Evolutionary conservation across 345 rosid species (phyloP), one percentile per base, ranked within the genome.

Genomic region (Zanthoxylum bungeanum): DNA sequence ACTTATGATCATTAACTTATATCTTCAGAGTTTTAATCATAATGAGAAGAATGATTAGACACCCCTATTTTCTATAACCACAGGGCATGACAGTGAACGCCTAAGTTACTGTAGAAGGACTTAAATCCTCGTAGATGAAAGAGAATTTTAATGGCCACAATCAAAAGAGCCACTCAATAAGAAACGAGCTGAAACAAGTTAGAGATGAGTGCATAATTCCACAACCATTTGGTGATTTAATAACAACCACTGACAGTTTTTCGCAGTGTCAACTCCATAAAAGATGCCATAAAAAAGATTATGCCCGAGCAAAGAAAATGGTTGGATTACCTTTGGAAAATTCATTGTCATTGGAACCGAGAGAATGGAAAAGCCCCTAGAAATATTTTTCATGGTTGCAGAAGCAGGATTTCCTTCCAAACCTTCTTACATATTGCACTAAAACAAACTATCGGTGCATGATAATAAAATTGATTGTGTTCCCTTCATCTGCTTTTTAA

Each of bases 351-450:
- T 64, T 0, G 99, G 98, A 73, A 92, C 85, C 21, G 96, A 75
- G 57, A 78, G 85, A 75, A 74, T 78, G 47, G 98, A 96, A 40
- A 95, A 60, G 68, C 56, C 88, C 64, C 96, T 84, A 0, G 78
- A 85, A 53, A 92, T 49, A 28, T 80, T 86, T 78, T 89, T 92
- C 61, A 90, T 74, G 66, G 87, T 85, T 50, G 57, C 59, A 69
- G 86, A 85, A 75, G 65, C 62, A 28, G 91, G 85, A 78, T 90
- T 90, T 75, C 91, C 99, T 82, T 88, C 97, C 92, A 95, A 79
- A 65, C 96, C 98, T 84, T 95, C 96, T 85, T 89, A 96, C 81
- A 83, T 83, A 72, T 90, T 90, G 81, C 72, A 76, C 97, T 94
- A 82, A 25, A 28, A 65, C 16, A 27, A 24, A 49, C 10, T 5